Evolutionary conservation across 495 filamentous ascomycete genomes (phyloP).

Genomic region (Penicillium daleae): DNA sequence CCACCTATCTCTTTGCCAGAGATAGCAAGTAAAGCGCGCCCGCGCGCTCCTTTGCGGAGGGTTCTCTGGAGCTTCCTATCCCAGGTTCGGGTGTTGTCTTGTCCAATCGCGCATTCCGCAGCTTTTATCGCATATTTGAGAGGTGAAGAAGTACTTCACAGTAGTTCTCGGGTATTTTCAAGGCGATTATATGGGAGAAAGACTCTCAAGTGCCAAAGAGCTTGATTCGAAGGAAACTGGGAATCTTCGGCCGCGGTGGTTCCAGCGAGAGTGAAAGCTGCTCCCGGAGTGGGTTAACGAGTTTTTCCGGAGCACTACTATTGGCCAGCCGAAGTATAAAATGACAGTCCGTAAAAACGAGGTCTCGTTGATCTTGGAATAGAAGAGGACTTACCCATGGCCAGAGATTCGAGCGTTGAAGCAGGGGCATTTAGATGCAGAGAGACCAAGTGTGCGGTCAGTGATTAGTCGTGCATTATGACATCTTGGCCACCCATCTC

Average conservation of each 20-base stretch:
- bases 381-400: no score
- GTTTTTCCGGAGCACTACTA: not conserved
- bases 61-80: constrained; percentile 14
- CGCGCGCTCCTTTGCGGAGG: constrained; percentile 17
- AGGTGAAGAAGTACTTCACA: not conserved
- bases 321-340: constrained; percentile 17
- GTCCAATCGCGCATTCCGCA: constrained; percentile 28
- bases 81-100: constrained; percentile 18
- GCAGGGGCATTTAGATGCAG: no score
- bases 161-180: not conserved
- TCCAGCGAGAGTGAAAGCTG: constrained; percentile 10
- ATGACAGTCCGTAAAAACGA: not conserved
- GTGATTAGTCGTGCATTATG: no score
- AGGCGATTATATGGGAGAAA: not conserved
- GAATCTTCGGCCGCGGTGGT: not conserved
- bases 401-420: no score
- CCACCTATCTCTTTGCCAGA: not conserved
- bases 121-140: constrained; percentile 31
- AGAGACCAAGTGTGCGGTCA: no score
- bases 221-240: not conserved
- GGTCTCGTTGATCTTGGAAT: not conserved
- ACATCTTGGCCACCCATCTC: no score
- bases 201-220: not conserved
- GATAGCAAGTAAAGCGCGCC: constrained; percentile 21
- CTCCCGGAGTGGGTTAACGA: constrained; percentile 20